Base-by-base conservation (phyloP, 2,329 filamentous ascomycete genomes). In the Curvularia hawaiiensis region DNA sequence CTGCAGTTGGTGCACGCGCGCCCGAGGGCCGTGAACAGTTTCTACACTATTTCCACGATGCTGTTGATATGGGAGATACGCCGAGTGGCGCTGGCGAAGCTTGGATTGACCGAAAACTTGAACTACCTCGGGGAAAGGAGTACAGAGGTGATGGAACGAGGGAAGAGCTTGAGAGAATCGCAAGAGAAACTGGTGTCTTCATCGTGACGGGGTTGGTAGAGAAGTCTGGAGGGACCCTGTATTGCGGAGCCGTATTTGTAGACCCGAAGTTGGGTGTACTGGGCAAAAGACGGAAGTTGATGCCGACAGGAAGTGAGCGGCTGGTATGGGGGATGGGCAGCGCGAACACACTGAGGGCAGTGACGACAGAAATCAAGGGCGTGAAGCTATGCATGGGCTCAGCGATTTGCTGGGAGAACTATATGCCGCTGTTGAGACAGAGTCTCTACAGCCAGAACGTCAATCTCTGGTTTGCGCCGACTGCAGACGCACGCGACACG, bases 391-490 rank as follows among this genome's bases (percentile, higher is more conserved):
- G 91, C 55, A 84, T 97, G 58, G 93, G 89, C 0, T 88, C 90
- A 3, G 94, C 92, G 3, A 96, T 98, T 64, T 97, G 93, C 81
- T 97, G 93, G 93, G 93, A 98, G 76, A 97, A 91, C 75, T 96
- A 94, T 79, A 97, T 97, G 92, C 93, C 93, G 0, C 80, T 97
- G 18, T 81, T 97, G 8, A 85, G 94, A 18, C 90, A 96, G 73
- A 84, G 87, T 16, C 82, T 97, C 38, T 98, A 97, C 75, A 84
- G 86, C 2, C 94, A 97, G 76, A 96, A 96, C 71, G 87, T 97
- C 69, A 96, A 96, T 74, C 79, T 97, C 12, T 97, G 94, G 77
- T 85, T 97, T 2, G 92, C 93, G 0, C 94, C 94, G 0, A 97
- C 93, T 0, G 93, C 93, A 1, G 94, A 97, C 78, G 85, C 83